Evolutionary conservation across 1,139 yeast genomes (phyloP), one percentile per base, ranked within the genome.

Genomic region (Yarrowia galli): DNA sequence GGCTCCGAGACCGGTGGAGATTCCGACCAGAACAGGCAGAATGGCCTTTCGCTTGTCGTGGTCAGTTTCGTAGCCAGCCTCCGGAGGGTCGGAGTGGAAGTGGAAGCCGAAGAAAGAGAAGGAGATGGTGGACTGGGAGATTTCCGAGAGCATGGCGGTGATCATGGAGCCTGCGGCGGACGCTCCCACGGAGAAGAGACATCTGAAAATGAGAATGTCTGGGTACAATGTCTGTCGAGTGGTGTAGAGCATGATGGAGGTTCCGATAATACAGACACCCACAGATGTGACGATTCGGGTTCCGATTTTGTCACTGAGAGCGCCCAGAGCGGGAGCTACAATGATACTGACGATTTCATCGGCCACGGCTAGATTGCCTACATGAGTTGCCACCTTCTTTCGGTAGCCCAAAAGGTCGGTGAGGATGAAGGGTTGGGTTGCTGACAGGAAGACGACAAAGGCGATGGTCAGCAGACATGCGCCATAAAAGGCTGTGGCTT

Each of bases 1-100:
- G 0, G 93, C 95, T 48, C 95, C 95, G 15, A 87, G 73, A 0
- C 93, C 93, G 15, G 90, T 81, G 63, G 84, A 79, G 4, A 87
- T 75, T 0, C 93, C 93, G 63, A 89, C 83, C 51, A 87, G 73
- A 0, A 91, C 89, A 0, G 89, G 83, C 68, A 83, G 78, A 71
- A 82, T 84, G 1, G 91, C 91, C 72, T 83, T 85, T 68, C 79
- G 15, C 45, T 56, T 45, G 38, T 36, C 64, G 22, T 45, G 36
- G 49, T 58, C 64, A 7, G 64, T 43, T 42, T 43, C 53, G 42
- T 53, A 79, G 35, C 70, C 70, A 1, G 63, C 49, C 36, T 65
- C 48, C 28, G 68, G 69, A n/a, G 61, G 63, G 18, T 68, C 46
- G 68, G 69, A 23, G 73, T 64, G 23, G 69, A 65, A 10, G 69